Base-by-base conservation (phyloP, 2,329 filamentous ascomycete genomes). In the Microdochium nivale region DNA sequence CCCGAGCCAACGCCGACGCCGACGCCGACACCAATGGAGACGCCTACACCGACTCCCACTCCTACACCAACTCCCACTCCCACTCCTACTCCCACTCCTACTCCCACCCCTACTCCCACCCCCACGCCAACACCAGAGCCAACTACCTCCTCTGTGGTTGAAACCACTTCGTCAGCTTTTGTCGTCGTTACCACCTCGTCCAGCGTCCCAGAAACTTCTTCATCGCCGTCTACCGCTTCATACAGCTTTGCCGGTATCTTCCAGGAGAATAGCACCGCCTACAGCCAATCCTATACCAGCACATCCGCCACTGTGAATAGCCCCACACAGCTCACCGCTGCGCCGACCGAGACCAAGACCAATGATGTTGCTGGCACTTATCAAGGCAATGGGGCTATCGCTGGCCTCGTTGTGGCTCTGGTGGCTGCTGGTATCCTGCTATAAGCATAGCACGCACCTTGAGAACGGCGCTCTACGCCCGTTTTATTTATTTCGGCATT, bases 381-480 rank as follows among this genome's bases (percentile, higher is more conserved):
- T n/a, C 24, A 25, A 8, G 46, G 46, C 25, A 73, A 73, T 50
- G 70, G 73, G 48, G 77, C 79, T 49, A 64, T 79, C 37, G 77
- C 71, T 8, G 77, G 79, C 47, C 69, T 83, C 23, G 67, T 82
- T 44, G 70, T 82, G 47, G 79, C 79, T 50, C 70, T 83, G 46
- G 68, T 80, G 30, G 79, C 77, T 24, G 73, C 78, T 25, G 71
- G 72, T 53, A 61, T 58, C 58, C 55, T 65, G 19, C 57, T 67
- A 19, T 67, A 58, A 57, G 21, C 24, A n/a, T 24, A 25, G 49
- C n/a, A 27, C n/a, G 16, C 5, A 43, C 14, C 49, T 23, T 14
- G 24, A 24, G 10, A 37, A 13, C 10, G 43, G 25, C 19, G 16
- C 35, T 25, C 49, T 10, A 21, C n/a, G 47, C n/a, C 3, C 49